These are phyloP conservation scores for Aspergillus hiratsukae DNA, from an alignment of 2,329 filamentous ascomycete genomes.

Conservation along the genomic window DNA sequence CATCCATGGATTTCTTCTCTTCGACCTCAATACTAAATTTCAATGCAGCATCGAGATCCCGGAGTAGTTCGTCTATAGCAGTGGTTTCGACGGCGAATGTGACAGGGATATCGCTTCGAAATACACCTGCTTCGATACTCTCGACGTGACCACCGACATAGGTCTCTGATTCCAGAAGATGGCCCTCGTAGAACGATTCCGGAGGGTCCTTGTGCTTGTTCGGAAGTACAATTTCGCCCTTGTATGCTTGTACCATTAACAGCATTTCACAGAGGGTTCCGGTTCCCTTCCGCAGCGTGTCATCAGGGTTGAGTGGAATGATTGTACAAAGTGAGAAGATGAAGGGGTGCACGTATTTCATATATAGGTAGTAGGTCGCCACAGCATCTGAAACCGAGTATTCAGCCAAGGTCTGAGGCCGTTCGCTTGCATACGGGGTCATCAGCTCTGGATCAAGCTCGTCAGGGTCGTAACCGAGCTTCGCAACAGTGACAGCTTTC, in stretches of 20 bases:
- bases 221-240: constrained; percentile 84
- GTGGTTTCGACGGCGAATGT: constrained; percentile 86
- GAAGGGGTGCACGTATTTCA: constrained; percentile 99
- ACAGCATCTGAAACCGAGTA: constrained; percentile 99
- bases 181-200: constrained; percentile 94
- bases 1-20: constrained; percentile 75
- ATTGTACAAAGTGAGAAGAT: constrained; percentile 98
- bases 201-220: constrained; percentile 92
- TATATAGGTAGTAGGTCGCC: constrained; percentile 97
- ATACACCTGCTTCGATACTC: constrained; percentile 97
- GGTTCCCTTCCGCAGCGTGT: constrained; percentile 89
- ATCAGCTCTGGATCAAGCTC: constrained; percentile 96
- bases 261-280: constrained; percentile 99
- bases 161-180: constrained; percentile 92
- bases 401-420: constrained; percentile 89
- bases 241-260: constrained; percentile 96
- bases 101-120: constrained; percentile 89
- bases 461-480: constrained; percentile 96
- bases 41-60: constrained; percentile 81
- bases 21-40: constrained; percentile 82
- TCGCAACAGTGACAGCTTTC: constrained; percentile 96
- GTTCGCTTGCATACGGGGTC: constrained; percentile 81
- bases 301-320: constrained; percentile 85
- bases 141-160: constrained; percentile 98
- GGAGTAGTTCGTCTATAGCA: constrained; percentile 83